Conservation (phyloP, 2,329 filamentous ascomycete species). For the Penicillium sp. region DNA sequence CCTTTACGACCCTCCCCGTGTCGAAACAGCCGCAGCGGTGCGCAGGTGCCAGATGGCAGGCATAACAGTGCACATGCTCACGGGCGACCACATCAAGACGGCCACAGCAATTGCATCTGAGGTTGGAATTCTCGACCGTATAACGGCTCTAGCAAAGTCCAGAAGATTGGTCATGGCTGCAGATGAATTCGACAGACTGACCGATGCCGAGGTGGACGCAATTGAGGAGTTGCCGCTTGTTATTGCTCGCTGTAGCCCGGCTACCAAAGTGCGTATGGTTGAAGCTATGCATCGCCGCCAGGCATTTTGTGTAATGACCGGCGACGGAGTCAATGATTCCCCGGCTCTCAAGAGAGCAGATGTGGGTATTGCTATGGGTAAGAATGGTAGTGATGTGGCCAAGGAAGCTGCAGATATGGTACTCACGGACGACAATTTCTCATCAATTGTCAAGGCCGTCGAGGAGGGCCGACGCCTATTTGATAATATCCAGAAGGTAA, state of each 20-base stretch:
- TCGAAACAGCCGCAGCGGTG: constrained; percentile 62
- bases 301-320: constrained; percentile 83
- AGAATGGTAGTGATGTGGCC: constrained; percentile 79
- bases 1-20: constrained; percentile 65
- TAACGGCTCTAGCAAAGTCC: constrained; percentile 47
- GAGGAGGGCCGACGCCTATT: constrained; percentile 84
- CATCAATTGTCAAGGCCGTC: constrained; percentile 80
- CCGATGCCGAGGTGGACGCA: constrained; percentile 62
- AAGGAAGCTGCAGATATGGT: constrained; percentile 72
- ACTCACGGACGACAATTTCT: constrained; percentile 80
- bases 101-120: constrained; percentile 62
- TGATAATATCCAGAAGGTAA: constrained; percentile 78
- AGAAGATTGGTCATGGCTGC: constrained; percentile 57
- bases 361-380: constrained; percentile 89
- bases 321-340: constrained; percentile 85
- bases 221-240: constrained; percentile 78
- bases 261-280: constrained; percentile 90
- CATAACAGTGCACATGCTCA: constrained; percentile 62
- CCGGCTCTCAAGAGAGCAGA: constrained; percentile 80
- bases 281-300: constrained; percentile 79
- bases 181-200: constrained; percentile 59
- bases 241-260: constrained; percentile 80
- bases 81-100: constrained; percentile 62
- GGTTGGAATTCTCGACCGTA: constrained; percentile 57
- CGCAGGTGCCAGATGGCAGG: constrained; percentile 58